A percentile compares a stretch with the other conserved stretches of the same genome.
Conservation (phyloP, 2,329 filamentous ascomycete species). For the Ophiostoma tasmaniense region DNA sequence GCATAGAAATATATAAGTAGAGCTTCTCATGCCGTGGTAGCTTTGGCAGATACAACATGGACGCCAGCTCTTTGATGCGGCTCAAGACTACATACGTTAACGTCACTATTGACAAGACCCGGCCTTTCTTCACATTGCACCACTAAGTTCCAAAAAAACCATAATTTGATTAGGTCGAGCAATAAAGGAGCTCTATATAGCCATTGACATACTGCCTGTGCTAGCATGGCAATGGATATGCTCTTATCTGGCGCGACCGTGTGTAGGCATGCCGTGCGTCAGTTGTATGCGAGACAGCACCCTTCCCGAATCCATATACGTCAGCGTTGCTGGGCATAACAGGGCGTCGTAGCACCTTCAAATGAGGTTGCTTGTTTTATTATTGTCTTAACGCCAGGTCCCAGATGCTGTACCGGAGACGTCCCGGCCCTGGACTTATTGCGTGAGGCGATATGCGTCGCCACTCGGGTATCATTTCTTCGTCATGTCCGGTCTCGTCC, state of each 20-base stretch:
- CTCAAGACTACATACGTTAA: background rate
- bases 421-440: background rate
- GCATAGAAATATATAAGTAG: background rate
- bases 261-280: background rate
- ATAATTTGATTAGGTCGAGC: background rate
- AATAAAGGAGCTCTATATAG: background rate
- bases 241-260: background rate
- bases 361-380: background rate
- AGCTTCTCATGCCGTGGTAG: too few relatives aligned
- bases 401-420: background rate
- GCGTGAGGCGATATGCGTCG: background rate
- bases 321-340: background rate
- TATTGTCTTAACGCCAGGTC: background rate
- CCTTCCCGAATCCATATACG: background rate
- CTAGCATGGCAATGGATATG: background rate
- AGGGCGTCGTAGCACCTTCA: background rate
- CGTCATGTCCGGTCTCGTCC: background rate
- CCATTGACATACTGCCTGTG: background rate
- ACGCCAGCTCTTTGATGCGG: background rate
- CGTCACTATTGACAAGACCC: background rate
- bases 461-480: slow-evolving; percentile 14
- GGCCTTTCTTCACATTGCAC: background rate
- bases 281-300: background rate
- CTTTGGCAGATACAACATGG: background rate
- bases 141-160: background rate